phyloP scores from a whole-genome alignment of 2,329 filamentous ascomycete genomes.

The Phyllosticta citribraziliensis region DNA sequence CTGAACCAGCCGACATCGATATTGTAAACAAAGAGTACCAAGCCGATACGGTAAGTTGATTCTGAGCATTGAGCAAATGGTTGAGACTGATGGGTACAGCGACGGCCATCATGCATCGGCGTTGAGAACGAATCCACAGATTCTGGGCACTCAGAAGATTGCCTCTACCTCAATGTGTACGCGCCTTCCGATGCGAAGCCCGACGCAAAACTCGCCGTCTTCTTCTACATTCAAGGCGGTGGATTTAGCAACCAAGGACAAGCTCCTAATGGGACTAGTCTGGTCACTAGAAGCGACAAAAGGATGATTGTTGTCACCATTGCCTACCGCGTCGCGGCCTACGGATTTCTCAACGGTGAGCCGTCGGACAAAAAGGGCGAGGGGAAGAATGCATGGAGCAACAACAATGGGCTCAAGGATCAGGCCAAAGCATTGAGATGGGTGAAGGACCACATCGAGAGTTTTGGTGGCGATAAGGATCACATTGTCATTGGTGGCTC shows the following conservation, averaged over 20 bases:
- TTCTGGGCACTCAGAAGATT: constrained; percentile 24
- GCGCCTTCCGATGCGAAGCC: constrained; percentile 26
- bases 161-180: constrained; percentile 30
- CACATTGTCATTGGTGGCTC: constrained; percentile 31
- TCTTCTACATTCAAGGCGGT: constrained; percentile 32
- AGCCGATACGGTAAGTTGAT: constrained; percentile 1
- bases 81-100: background rate
- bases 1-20: constrained; percentile 47
- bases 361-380: constrained; percentile 15
- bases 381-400: constrained; percentile 18
- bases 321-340: constrained; percentile 31
- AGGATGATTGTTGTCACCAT: constrained; percentile 31
- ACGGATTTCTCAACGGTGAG: constrained; percentile 28
- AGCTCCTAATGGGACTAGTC: constrained; percentile 24
- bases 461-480: constrained; percentile 29
- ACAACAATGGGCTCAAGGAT: constrained; percentile 30
- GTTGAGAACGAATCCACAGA: background rate
- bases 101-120: constrained; percentile 8
- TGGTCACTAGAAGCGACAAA: constrained; percentile 23
- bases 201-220: constrained; percentile 26
- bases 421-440: constrained; percentile 27
- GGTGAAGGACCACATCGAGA: constrained; percentile 26
- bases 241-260: constrained; percentile 29
- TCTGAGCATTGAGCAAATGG: background rate
- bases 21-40: constrained; percentile 5